Evolutionary conservation across 768 basidiomycete species (phyloP), one percentile per base, ranked within the genome.

Genomic region (Sporobolomyces pararoseus): DNA sequence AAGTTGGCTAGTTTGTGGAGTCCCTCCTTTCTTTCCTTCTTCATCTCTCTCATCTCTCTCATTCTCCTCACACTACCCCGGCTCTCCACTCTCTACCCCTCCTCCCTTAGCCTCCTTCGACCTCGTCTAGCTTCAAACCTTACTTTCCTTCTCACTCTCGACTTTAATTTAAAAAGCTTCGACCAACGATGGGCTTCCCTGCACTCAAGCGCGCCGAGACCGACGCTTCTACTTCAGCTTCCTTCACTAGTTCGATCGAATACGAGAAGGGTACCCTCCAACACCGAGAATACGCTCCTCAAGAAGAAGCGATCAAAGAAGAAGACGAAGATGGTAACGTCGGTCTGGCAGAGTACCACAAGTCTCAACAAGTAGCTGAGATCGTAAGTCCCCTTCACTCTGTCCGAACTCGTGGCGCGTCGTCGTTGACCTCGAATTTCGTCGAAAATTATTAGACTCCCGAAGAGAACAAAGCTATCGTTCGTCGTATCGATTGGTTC

Each of bases 401-500:
- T n/a, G n/a, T n/a, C n/a, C n/a, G n/a, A n/a, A n/a, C n/a, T n/a
- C n/a, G n/a, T n/a, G n/a, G n/a, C n/a, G n/a, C n/a, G n/a, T n/a
- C n/a, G 5, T 13, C 6, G 5, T 55, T 17, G n/a, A 6, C 42
- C 42, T 13, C 4, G 17, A 1, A 29, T 12, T 42, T 39, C n/a
- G n/a, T n/a, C n/a, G n/a, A n/a, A n/a, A n/a, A n/a, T n/a, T n/a
- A n/a, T n/a, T n/a, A 70, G 68, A 70, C 68, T 0, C 68, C 68
- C 0, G 68, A 52, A 23, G 49, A 69, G 63, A 69, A 69, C 62
- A 52, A 60, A 39, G 63, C 68, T 21, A 69, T 69, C 49, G 29
- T 69, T 9, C 68, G 63, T 37, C 57, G 76, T 39, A 79, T 80
- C 75, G 80, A 80, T 65, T 70, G 75, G 66, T 74, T 78, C 64